Percentiles rank a stretch among this genome's conserved stretches.
Evolutionary conservation across 257 asterid species (phyloP).

Genomic region (Petrea volubilis): DNA sequence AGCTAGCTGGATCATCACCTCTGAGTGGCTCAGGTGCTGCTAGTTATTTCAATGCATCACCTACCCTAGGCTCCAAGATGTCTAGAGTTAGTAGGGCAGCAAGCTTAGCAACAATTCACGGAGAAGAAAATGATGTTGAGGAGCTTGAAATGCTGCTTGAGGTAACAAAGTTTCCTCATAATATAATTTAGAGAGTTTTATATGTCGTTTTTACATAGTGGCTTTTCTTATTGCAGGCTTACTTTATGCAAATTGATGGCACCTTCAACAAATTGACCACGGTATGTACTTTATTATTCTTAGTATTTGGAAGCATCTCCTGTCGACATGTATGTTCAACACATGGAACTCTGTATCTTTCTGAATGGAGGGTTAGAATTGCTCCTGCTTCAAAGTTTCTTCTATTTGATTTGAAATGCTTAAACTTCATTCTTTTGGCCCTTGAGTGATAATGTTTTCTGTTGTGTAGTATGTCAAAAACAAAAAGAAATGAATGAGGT

Average conservation of each 20-base stretch:
- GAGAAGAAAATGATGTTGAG: conserved; percentile 76
- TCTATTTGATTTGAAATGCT: background rate
- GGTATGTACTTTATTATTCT: conserved; percentile 35
- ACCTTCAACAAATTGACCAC: conserved; percentile 70
- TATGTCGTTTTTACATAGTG: background rate
- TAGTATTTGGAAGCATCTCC: conserved; percentile 30
- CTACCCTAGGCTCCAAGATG: conserved; percentile 71
- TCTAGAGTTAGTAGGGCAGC: conserved; percentile 77
- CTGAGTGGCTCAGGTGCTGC: conserved; percentile 64
- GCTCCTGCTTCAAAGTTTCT: background rate
- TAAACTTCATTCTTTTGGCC: too few relatives aligned
- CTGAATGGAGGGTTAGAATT: conserved; percentile 11
- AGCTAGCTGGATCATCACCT: conserved; percentile 58
- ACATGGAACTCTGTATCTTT: background rate
- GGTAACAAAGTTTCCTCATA: conserved; percentile 36
- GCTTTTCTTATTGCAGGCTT: conserved; percentile 53
- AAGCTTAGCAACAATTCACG: conserved; percentile 67
- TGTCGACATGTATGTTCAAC: background rate
- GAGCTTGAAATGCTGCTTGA: conserved; percentile 88
- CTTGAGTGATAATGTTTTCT: too few relatives aligned
- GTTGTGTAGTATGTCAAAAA: too few relatives aligned
- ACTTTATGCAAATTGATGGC: conserved; percentile 88
- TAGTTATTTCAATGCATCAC: conserved; percentile 62
- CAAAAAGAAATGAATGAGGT: too few relatives aligned
- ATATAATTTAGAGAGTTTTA: background rate